Evolutionary conservation across 2,329 filamentous ascomycete species (phyloP), one percentile per base, ranked within the genome.

Genomic region (Corniculantispora saksenae): DNA sequence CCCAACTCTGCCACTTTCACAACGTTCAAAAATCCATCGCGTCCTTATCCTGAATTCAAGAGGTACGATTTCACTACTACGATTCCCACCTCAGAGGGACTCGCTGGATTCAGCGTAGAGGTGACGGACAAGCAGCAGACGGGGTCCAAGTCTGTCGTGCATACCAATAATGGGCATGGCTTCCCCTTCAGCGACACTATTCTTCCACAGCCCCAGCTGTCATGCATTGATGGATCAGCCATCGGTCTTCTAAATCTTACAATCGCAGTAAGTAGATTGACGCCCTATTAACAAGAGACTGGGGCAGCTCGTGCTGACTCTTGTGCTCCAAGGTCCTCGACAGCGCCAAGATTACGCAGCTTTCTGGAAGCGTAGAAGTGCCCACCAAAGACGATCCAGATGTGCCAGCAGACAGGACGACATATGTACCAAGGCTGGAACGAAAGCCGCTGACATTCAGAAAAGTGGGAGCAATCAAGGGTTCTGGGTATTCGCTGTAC

Each of bases 61-160:
- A 13, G 38, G 38, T 43, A 43, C 38, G 38, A 43, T 13, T 43
- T 43, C 17, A 15, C 38, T 7, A 43, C 38, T 4, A 13, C 12
- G 17, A 43, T 43, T 43, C 38, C 38, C 38, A 51, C 58, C 6
- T 43, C 66, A 3, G 70, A 70, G 29, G 54, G 54, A 7, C 68
- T 74, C 65, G 67, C 69, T 62, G 69, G 66, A 23, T 74, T 75
- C 57, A 32, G 68, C 61, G 69, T 75, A 19, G 66, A 69, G 53
- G 45, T 75, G 27, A 69, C 53, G 19, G 70, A 66, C 19, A 57
- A 57, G 48, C 13, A 51, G 29, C 19, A 17, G 17, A 38, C 32
- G 17, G 54, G 54, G 3, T 5, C 19, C 25, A 40, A 38, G 13
- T 38, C 54, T 25, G 38, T 25, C 5, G 21, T 38, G 13, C 23